A percentile compares a stretch with the other conserved stretches of the same genome.
phyloP scores from a whole-genome alignment of 495 filamentous ascomycete species.

The Xylaria bambusicola region DNA sequence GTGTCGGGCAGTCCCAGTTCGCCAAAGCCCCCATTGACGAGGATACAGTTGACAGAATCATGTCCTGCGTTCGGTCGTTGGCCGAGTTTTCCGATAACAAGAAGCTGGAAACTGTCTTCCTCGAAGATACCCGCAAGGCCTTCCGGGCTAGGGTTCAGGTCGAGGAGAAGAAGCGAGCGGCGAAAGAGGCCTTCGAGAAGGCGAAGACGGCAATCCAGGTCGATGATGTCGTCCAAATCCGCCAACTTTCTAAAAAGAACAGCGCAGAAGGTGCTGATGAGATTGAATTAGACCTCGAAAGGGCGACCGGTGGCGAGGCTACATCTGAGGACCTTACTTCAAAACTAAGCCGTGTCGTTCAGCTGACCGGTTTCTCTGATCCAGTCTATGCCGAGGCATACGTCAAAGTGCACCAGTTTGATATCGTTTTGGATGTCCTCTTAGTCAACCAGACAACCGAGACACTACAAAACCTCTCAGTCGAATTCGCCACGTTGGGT shows the following conservation, averaged over 20 bases:
- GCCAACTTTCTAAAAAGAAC: slow-evolving; percentile 91
- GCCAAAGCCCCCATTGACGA: slow-evolving; percentile 97
- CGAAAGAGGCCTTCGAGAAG: slow-evolving; percentile 86
- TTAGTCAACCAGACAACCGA: slow-evolving; percentile 97
- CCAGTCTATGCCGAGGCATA: slow-evolving; percentile 98
- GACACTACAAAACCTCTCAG: slow-evolving; percentile 93
- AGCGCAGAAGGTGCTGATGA: slow-evolving; percentile 81
- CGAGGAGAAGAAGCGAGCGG: slow-evolving; percentile 94
- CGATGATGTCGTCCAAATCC: slow-evolving; percentile 89
- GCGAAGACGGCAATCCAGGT: slow-evolving; percentile 94
- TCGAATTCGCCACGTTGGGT: slow-evolving; percentile 96
- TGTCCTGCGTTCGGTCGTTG: slow-evolving; percentile 91
- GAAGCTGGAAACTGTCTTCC: slow-evolving; percentile 86
- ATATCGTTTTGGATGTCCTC: slow-evolving; percentile 96
- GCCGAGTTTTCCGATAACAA: slow-evolving; percentile 89
- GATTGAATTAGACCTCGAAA: slow-evolving; percentile 86
- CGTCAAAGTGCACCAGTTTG: slow-evolving; percentile 98
- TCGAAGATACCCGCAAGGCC: slow-evolving; percentile 93
- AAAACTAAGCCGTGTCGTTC: slow-evolving; percentile 94
- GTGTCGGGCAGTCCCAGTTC: slow-evolving; percentile 96
- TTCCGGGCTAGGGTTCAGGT: slow-evolving; percentile 98
- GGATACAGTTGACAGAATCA: slow-evolving; percentile 94
- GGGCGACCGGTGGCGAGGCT: slow-evolving; percentile 88
- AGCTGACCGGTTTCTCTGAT: slow-evolving; percentile 98
- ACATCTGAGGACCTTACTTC: slow-evolving; percentile 79